Evolutionary conservation across 202 grass and related monocot genomes (phyloP).

Genomic region (Hordeum pubiflorum): DNA sequence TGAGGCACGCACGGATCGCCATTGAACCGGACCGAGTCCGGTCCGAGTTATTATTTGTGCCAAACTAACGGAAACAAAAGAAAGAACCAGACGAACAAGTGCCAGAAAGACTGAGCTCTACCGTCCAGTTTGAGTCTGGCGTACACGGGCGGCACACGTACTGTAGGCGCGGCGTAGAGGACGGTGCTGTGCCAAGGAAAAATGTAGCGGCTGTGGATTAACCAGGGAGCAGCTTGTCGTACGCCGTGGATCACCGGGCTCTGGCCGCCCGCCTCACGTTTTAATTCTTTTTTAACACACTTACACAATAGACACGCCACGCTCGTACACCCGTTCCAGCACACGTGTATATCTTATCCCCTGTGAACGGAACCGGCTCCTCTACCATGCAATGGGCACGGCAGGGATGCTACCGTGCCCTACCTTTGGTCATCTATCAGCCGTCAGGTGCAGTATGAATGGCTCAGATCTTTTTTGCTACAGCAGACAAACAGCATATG

Average conservation of each 20-base stretch:
- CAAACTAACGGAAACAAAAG: neutral
- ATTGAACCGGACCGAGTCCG: neutral
- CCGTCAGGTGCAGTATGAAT: too few species aligned
- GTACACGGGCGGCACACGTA: neutral
- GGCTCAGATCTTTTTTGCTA: too few species aligned
- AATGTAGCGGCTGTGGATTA: conserved; percentile 13
- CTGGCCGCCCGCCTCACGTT: neutral
- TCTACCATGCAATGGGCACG: too few species aligned
- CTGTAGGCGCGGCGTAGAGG: neutral
- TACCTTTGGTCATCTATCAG: too few species aligned
- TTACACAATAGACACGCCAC: too few species aligned
- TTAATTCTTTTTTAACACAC: too few species aligned
- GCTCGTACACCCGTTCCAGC: too few species aligned
- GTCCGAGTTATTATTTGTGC: neutral
- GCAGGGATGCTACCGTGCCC: too few species aligned
- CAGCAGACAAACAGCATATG: too few species aligned
- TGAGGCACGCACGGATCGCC: conserved; percentile 1
- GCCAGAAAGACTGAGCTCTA: neutral
- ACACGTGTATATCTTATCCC: too few species aligned
- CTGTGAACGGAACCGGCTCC: too few species aligned
- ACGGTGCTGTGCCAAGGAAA: neutral
- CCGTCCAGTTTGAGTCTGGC: neutral
- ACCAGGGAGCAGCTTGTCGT: neutral
- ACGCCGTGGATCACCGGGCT: conserved; percentile 3
- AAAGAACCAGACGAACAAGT: neutral